A percentile compares a stretch with the other conserved stretches of the same genome.
These are phyloP conservation scores for Epicoccum sorghinum DNA, from an alignment of 2,329 filamentous ascomycete genomes.

Conservation along the genomic window DNA sequence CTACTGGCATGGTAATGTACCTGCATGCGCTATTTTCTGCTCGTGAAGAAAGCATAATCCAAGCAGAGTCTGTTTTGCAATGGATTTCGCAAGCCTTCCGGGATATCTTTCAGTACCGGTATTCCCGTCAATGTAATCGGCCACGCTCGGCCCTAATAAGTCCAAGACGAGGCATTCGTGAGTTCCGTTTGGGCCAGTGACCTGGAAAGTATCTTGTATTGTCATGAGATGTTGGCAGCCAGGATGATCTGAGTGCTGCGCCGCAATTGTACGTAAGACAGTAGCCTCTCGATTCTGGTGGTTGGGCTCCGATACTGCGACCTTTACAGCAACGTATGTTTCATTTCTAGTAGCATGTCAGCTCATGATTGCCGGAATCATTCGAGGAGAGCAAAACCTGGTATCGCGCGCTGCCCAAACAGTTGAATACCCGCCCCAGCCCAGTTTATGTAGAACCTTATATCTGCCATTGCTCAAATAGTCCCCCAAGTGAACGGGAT, in stretches of 20 bases:
- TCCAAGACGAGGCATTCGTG: slow-evolving; percentile 55
- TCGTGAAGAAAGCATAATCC: slow-evolving; percentile 29
- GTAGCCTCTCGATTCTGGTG: background rate
- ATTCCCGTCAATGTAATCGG: slow-evolving; percentile 42
- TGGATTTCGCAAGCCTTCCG: slow-evolving; percentile 44
- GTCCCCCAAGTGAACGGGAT: slow-evolving; percentile 27
- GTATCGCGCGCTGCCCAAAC: slow-evolving; percentile 24
- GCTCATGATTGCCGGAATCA: no score
- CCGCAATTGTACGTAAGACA: slow-evolving; percentile 1
- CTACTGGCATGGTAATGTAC: slow-evolving; percentile 16
- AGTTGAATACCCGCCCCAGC: slow-evolving; percentile 31
- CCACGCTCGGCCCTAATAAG: slow-evolving; percentile 50
- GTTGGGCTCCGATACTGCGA: background rate
- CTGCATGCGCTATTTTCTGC: slow-evolving; percentile 33
- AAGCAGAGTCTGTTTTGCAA: slow-evolving; percentile 31
- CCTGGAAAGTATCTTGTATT: slow-evolving; percentile 47
- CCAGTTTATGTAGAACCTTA: slow-evolving; percentile 31
- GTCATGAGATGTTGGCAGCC: slow-evolving; percentile 39
- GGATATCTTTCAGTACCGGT: slow-evolving; percentile 48
- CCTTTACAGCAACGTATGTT: slow-evolving; percentile 5
- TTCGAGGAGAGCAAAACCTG: no score
- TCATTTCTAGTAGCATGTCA: slow-evolving; percentile 2
- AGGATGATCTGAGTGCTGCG: background rate
- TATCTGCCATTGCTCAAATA: slow-evolving; percentile 25
- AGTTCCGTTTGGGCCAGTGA: slow-evolving; percentile 52